phyloP scores from a whole-genome alignment of 352 stramenopile genomes.

The Pythium phragmitis region DNA sequence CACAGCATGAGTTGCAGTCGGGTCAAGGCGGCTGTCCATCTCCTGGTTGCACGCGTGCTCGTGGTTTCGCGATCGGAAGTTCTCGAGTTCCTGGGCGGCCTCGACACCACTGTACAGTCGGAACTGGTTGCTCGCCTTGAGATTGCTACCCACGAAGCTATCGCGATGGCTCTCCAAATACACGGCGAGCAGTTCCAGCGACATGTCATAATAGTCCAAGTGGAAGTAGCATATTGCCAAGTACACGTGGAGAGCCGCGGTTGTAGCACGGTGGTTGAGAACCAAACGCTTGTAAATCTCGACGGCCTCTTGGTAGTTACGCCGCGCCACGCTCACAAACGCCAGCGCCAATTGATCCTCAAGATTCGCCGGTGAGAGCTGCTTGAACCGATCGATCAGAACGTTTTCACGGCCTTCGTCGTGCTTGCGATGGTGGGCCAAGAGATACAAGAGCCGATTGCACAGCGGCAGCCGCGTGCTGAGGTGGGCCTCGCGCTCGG shows the following conservation, averaged over 20 bases:
- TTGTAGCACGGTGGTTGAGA: slow-evolving; percentile 29
- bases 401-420: slow-evolving; percentile 47
- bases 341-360: slow-evolving; percentile 49
- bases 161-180: slow-evolving; percentile 50
- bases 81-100: slow-evolving; percentile 82
- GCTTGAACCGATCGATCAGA: slow-evolving; percentile 77
- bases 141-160: slow-evolving; percentile 70
- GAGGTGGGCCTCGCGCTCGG: slow-evolving; percentile 48
- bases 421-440: slow-evolving; percentile 43
- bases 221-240: slow-evolving; percentile 77
- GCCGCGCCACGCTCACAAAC: slow-evolving; percentile 41
- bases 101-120: slow-evolving; percentile 52
- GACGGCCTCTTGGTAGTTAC: slow-evolving; percentile 62
- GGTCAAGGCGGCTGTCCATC: slow-evolving; percentile 12
- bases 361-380: slow-evolving; percentile 31
- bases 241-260: slow-evolving; percentile 60
- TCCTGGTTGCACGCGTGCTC: slow-evolving; percentile 32
- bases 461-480: slow-evolving; percentile 43
- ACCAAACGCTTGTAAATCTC: slow-evolving; percentile 75
- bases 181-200: slow-evolving; percentile 54
- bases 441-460: slow-evolving; percentile 54
- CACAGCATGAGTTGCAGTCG: slow-evolving; percentile 33
- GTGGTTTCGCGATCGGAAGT: slow-evolving; percentile 55
- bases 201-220: slow-evolving; percentile 69
- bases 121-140: slow-evolving; percentile 67